Evolutionary conservation across 2,329 filamentous ascomycete species (phyloP), one percentile per base, ranked within the genome.

Genomic region (Clonostachys chloroleuca): DNA sequence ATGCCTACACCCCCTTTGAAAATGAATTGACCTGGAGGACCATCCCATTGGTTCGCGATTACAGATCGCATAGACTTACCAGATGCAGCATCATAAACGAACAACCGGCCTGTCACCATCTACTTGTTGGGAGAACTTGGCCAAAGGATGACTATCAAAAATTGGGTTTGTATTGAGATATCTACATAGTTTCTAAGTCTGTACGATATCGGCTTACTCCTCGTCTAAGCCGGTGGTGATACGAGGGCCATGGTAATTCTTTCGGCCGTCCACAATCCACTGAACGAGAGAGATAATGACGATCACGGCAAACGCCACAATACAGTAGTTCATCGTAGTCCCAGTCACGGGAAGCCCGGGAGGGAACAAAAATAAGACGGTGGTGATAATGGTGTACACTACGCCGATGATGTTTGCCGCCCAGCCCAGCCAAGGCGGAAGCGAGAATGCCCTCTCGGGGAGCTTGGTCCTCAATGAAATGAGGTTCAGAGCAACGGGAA

Each of bases 331-430:
- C 86, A 90, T 90, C 66, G 80, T 89, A 54, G 68, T 79, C 0
- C 75, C 72, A 0, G 80, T 81, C 3, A 85, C 83, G 0, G 84
- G 84, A 5, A 83, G 58, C 8, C 74, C 75, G 0, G 87, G 86
- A 4, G 87, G 87, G 64, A 90, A 89, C 17, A 89, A 74, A 65
- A 90, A 90, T 1, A 91, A 72, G 1, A 89, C 80, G 0, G 85
- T 89, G 0, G 86, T 90, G n/a, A 90, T 61, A 12, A 81, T 66
- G 2, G 84, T 79, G 65, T 86, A 91, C 0, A 69, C 68, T 42
- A 91, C 72, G 6, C 86, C 84, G 30, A 61, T 54, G 7, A 56
- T 53, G 37, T 70, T 61, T 2, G 52, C 49, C 1, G 54, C 59
- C 68, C 68, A 71, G 7, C 68, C 68, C 2, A 69, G 51, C 56